Percentiles rank a stretch among this genome's conserved stretches.
These are phyloP conservation scores for Xerophyta viscosa DNA, from an alignment of 106 monocot species.

Conservation along the genomic window DNA sequence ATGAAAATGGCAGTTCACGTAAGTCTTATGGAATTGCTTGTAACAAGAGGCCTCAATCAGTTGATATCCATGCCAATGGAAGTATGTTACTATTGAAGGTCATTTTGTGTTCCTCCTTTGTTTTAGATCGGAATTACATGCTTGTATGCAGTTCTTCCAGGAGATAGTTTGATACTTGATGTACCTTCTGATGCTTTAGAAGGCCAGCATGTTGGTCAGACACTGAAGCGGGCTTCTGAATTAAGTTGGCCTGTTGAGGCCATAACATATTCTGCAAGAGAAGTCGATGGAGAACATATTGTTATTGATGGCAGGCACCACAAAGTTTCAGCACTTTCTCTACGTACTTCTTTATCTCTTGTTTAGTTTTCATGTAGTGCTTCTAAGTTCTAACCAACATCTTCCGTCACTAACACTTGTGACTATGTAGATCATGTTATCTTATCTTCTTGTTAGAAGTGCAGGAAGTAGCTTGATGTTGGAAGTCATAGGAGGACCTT, in stretches of 20 bases:
- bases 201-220: conserved; percentile 32
- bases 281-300: conserved; percentile 10
- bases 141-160: conserved; percentile 12
- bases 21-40: conserved; percentile 11
- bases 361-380: background rate
- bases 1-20: conserved; percentile 28
- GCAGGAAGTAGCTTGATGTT: conserved; percentile 73
- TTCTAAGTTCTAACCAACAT: background rate
- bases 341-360: conserved; percentile 36
- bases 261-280: conserved; percentile 26
- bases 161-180: conserved; percentile 45
- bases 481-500: conserved; percentile 84
- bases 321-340: conserved; percentile 13
- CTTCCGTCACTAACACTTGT: background rate
- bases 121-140: no score
- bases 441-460: conserved; percentile 49
- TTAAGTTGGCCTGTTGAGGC: conserved; percentile 28
- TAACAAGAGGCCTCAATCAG: conserved; percentile 19
- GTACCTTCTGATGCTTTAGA: conserved; percentile 39
- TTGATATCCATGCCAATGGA: conserved; percentile 17
- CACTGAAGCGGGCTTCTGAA: conserved; percentile 39
- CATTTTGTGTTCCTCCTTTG: no score
- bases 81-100: background rate
- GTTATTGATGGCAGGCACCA: conserved; percentile 7
- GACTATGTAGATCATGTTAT: conserved; percentile 31